Base-by-base conservation (phyloP, 2,329 filamentous ascomycete genomes). In the Diaporthe ilicicola region DNA sequence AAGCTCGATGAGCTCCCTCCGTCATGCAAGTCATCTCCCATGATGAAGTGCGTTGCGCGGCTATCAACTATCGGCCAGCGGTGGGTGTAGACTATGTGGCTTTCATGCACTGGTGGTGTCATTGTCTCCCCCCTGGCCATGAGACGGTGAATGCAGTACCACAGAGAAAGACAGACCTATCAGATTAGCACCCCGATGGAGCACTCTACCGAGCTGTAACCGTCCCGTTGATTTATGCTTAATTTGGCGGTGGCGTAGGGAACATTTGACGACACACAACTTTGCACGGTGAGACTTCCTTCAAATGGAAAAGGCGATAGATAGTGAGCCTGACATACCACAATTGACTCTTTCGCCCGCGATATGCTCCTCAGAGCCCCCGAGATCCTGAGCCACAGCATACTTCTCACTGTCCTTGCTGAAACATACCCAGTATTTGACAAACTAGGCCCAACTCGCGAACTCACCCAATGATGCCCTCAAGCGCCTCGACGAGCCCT, bases 401-500 rank as follows among this genome's bases (percentile, higher is more conserved):
- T 6, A 3, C 24, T 32, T 15, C 39, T n/a, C 27, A n/a, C 29
- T 15, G 15, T 4, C 24, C 42, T 24, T 17, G 10, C 29, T 48
- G 5, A 34, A 12, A 46, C 10, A 27, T 50, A 8, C 48, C 48
- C 6, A 50, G 51, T 4, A 24, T 6, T 4, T 4, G 17, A 34
- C 15, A n/a, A 39, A 2, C 29, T 5, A 50, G 42, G 27, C 42
- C 13, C n/a, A 48, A 19, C 19, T 44, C 9, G n/a, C 32, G 24
- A 19, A 12, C 6, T 54, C 46, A 65, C 15, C 56, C 71, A 19
- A 73, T 69, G 24, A 73, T 73, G 27, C 50, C 59, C 65, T 73
- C 71, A 51, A 98, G 81, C 1, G 93, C 92, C 79, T 94, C 92
- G 4, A 87, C 85, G 73, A 98, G 80, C 0, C 90, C 94, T 67